These are phyloP conservation scores for Exophiala oligosperma DNA, from an alignment of 2,329 filamentous ascomycete genomes.

Conservation along the genomic window DNA sequence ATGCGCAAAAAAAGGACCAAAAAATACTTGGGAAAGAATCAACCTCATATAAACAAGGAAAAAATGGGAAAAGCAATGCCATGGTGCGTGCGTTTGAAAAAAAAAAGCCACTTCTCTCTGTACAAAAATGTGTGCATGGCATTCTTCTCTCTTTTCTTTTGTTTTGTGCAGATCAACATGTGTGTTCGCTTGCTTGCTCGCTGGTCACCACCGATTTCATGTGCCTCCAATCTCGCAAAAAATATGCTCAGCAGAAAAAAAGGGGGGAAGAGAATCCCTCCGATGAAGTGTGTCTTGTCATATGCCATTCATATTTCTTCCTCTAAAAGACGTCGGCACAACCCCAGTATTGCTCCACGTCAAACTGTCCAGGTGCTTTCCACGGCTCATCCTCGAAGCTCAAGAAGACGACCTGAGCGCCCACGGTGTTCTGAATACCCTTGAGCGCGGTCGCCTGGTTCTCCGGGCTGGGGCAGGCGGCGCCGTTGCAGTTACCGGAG, in stretches of 20 bases:
- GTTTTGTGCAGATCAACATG: background rate
- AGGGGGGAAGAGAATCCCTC: background rate
- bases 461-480: conserved; percentile 63
- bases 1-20: background rate
- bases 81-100: background rate
- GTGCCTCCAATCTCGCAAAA: background rate
- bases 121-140: background rate
- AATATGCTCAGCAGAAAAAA: background rate
- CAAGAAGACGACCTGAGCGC: conserved; percentile 76
- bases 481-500: conserved; percentile 67
- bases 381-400: conserved; percentile 76
- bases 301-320: conserved; percentile 27
- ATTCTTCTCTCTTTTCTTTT: background rate
- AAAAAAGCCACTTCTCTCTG: background rate
- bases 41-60: background rate
- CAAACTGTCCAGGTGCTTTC: conserved; percentile 70
- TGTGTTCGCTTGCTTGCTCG: conserved; percentile 2
- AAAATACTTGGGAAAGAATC: background rate
- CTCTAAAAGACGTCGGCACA: conserved; percentile 55
- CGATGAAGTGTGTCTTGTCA: background rate
- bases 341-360: conserved; percentile 81
- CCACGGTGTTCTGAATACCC: conserved; percentile 66
- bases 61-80: background rate
- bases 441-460: conserved; percentile 74
- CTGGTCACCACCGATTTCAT: background rate